Percentiles rank a stretch among this genome's conserved stretches.
These are phyloP conservation scores for Linaria vulgaris DNA, from an alignment of 257 asterid genomes.

Conservation along the genomic window DNA sequence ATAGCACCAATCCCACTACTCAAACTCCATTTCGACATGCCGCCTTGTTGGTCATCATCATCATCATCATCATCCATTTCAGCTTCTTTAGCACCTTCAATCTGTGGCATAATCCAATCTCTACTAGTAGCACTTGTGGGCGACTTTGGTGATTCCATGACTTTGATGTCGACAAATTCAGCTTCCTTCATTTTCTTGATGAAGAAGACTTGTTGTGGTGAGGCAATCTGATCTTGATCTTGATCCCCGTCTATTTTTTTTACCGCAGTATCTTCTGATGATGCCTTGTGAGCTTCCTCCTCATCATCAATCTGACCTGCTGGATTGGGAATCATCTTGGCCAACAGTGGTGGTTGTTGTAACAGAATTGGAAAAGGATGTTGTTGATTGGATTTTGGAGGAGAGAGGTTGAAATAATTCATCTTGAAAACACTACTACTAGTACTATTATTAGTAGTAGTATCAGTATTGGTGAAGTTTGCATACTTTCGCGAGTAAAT, in stretches of 20 bases:
- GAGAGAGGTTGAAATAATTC: slow-evolving; percentile 30
- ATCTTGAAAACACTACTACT: neutral
- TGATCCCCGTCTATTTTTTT: neutral
- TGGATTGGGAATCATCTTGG: no score
- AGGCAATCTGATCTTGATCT: neutral
- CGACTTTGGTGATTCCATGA: slow-evolving; percentile 48
- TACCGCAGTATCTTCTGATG: slow-evolving; percentile 9
- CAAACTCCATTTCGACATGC: no score
- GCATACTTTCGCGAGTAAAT: no score
- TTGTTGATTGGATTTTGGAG: no score
- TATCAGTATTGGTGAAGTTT: no score
- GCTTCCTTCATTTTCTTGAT: slow-evolving; percentile 46
- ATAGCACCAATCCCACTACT: no score
- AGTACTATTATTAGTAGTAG: no score
- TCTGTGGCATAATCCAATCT: slow-evolving; percentile 27
- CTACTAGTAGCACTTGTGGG: slow-evolving; percentile 6
- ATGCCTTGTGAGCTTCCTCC: neutral
- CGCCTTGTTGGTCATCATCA: no score
- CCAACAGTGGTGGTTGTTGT: no score
- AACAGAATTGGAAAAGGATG: neutral
- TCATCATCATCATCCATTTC: neutral
- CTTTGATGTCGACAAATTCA: slow-evolving; percentile 49
- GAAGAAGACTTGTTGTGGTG: slow-evolving; percentile 47
- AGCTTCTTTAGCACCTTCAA: slow-evolving; percentile 23
- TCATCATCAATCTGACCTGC: no score